Percentiles rank a stretch among this genome's conserved stretches.
phyloP scores from a whole-genome alignment of 768 basidiomycete species.

The Boletus sp. region DNA sequence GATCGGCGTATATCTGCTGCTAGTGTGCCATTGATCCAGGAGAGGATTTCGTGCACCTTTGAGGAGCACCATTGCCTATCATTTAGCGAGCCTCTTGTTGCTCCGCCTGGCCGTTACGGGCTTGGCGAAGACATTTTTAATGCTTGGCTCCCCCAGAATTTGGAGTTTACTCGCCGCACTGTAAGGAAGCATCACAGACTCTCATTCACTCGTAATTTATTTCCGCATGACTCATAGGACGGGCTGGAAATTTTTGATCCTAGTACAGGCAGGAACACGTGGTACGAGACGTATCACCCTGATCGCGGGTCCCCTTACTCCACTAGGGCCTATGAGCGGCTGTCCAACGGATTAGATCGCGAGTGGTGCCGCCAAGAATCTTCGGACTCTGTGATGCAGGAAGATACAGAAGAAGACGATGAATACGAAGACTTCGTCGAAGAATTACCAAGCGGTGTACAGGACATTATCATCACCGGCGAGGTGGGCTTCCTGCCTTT shows the following conservation, averaged over 20 bases:
- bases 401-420: slow-evolving; percentile 32
- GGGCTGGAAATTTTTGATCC: slow-evolving; percentile 44
- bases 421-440: slow-evolving; percentile 40
- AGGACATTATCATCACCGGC: slow-evolving; percentile 53
- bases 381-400: slow-evolving; percentile 14
- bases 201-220: slow-evolving; percentile 9
- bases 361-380: slow-evolving; percentile 28
- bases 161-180: slow-evolving; percentile 31
- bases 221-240: slow-evolving; percentile 31
- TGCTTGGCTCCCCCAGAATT: slow-evolving; percentile 46
- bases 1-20: slow-evolving; percentile 20
- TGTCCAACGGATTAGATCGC: slow-evolving; percentile 6
- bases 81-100: slow-evolving; percentile 36
- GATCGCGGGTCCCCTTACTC: slow-evolving; percentile 38
- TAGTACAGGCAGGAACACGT: slow-evolving; percentile 35
- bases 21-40: slow-evolving; percentile 31
- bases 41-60: slow-evolving; percentile 41
- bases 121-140: slow-evolving; percentile 46
- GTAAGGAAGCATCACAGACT: slow-evolving; percentile 26
- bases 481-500: slow-evolving; percentile 35
- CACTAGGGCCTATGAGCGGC: slow-evolving; percentile 32
- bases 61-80: slow-evolving; percentile 48
- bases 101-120: slow-evolving; percentile 34
- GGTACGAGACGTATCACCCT: slow-evolving; percentile 48
- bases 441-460: slow-evolving; percentile 41